Evolutionary conservation across 2,329 filamentous ascomycete species (phyloP).

Genomic region (Septoria petroselini): DNA sequence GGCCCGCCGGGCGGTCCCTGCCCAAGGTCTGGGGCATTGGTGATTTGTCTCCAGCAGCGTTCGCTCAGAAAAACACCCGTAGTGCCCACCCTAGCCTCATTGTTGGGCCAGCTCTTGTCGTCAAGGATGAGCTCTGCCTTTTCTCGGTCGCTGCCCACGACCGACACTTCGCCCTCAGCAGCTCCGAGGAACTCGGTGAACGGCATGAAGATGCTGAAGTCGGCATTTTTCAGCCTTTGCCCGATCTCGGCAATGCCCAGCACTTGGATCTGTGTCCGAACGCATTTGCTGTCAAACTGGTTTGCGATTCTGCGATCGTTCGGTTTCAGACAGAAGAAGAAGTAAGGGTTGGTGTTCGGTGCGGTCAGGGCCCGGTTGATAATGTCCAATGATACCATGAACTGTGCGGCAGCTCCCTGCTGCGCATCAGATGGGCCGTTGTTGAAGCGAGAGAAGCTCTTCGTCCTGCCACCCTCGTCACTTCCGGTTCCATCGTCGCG

Average conservation of each 20-base stretch:
- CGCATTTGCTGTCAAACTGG: slow-evolving; percentile 98
- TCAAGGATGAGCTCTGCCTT: slow-evolving; percentile 89
- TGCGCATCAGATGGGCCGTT: slow-evolving; percentile 49
- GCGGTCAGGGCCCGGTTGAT: slow-evolving; percentile 82
- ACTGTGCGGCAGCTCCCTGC: slow-evolving; percentile 89
- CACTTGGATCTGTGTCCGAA: slow-evolving; percentile 88
- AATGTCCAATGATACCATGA: slow-evolving; percentile 82
- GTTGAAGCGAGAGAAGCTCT: slow-evolving; percentile 40
- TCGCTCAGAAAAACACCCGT: slow-evolving; percentile 96
- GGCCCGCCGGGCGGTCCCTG: slow-evolving; percentile 52
- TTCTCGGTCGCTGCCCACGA: slow-evolving; percentile 89
- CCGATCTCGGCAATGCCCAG: slow-evolving; percentile 97
- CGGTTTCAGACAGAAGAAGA: slow-evolving; percentile 94
- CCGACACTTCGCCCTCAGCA: slow-evolving; percentile 74
- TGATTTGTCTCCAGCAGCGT: slow-evolving; percentile 88
- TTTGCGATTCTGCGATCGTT: slow-evolving; percentile 97
- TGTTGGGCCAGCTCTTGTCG: slow-evolving; percentile 85
- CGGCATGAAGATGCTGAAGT: slow-evolving; percentile 92
- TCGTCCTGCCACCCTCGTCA: slow-evolving; percentile 33
- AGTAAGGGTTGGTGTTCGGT: slow-evolving; percentile 86
- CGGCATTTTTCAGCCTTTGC: slow-evolving; percentile 83
- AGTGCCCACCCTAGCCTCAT: slow-evolving; percentile 84
- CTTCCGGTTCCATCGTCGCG: slow-evolving; percentile 47
- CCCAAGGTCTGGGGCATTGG: slow-evolving; percentile 65
- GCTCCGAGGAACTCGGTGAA: slow-evolving; percentile 94